A percentile compares a stretch with the other conserved stretches of the same genome.
phyloP scores from a whole-genome alignment of 225 moss, liverwort and hornwort genomes.

The Pseudisothecium myosuroides region DNA sequence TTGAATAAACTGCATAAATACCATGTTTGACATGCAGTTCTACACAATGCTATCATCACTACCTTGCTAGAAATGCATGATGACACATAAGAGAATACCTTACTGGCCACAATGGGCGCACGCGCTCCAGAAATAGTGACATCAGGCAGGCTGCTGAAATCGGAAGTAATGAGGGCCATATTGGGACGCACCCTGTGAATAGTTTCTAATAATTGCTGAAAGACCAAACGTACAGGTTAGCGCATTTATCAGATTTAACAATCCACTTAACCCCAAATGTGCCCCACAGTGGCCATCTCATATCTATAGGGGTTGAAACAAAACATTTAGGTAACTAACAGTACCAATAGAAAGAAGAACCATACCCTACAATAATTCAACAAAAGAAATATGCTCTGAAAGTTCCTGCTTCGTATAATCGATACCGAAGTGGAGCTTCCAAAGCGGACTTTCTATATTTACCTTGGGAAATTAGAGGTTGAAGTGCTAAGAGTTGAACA shows the following conservation, averaged over 20 bases:
- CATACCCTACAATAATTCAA: neutral
- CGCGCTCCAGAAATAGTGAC: slow-evolving; percentile 64
- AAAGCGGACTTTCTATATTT: neutral
- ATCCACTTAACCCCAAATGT: neutral
- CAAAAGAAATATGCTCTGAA: neutral
- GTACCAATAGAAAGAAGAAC: neutral
- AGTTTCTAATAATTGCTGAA: slow-evolving; percentile 78
- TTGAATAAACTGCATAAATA: neutral
- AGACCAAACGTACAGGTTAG: neutral
- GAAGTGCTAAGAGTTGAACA: neutral
- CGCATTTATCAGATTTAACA: neutral
- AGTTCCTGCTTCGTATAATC: neutral
- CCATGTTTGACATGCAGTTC: neutral
- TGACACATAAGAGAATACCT: slow-evolving; percentile 34
- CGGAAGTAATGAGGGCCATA: slow-evolving; percentile 85
- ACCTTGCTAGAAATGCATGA: neutral
- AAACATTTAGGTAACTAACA: neutral
- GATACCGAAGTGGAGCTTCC: neutral
- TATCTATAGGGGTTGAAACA: neutral
- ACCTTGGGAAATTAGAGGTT: no score
- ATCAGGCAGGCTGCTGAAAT: slow-evolving; percentile 90
- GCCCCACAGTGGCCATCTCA: neutral
- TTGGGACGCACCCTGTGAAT: slow-evolving; percentile 77
- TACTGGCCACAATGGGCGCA: slow-evolving; percentile 90
- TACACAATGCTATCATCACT: neutral